Evolutionary conservation across 2,329 filamentous ascomycete genomes (phyloP), one percentile per base, ranked within the genome.

Genomic region (Ophiocordyceps camponoti-rufipedis): DNA sequence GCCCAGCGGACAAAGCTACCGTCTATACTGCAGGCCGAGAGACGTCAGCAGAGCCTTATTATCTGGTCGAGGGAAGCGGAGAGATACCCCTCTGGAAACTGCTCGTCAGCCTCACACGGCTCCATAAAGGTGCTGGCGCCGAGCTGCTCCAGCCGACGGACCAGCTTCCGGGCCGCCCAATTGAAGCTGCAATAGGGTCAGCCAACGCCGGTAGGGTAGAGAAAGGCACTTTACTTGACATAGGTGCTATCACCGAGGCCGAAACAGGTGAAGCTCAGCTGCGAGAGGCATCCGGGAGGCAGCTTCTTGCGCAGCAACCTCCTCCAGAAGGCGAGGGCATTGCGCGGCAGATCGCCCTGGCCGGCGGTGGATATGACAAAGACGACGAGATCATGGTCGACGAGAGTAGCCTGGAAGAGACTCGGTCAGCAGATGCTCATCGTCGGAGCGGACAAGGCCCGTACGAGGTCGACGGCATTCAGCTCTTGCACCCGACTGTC

Each of bases 221-320:
- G 16, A 7, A 19, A 19, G 19, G 39, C 2, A 23, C 58, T 73
- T 51, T 68, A 91, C 80, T 93, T 89, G 46, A 82, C 73, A 69
- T 98, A 98, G 1, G 88, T 94, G 56, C 84, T 94, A 62, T 98
- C 91, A 1, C 91, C 91, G 1, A 96, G 71, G 1, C 91, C 91
- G 67, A 96, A 94, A 0, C 81, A 83, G 3, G 85, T 81, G 62
- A 94, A 96, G 1, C 68, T 71, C 49, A 94, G 66, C 32, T 72
- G 70, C 35, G 67, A 58, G 38, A 98, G 67, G 54, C 80, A 88
- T 14, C 73, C 75, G 3, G 78, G 70, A 12, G 81, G 75, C 28
- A 98, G 71, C 53, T 78, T 85, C 60, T 83, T 87, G 52, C 85
- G 74, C 16, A 94, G 69, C 35, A 98, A 69, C 48, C 78, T 82